Base-by-base conservation (phyloP, 1,284 basidiomycete species). In the Pseudozyma flocculosa region DNA sequence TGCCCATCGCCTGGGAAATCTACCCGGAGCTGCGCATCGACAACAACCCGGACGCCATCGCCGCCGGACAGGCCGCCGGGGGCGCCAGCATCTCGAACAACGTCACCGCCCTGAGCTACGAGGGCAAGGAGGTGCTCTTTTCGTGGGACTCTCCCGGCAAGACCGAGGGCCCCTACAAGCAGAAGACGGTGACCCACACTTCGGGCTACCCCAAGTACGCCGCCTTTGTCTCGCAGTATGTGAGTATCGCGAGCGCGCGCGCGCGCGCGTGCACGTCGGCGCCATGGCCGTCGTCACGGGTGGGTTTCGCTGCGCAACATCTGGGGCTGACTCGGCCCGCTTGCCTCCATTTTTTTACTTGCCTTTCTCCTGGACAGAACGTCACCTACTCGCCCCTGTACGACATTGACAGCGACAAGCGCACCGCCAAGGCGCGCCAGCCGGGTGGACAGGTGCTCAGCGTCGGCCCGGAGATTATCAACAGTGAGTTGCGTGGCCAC, bases 71-170 rank as follows among this genome's bases (percentile, higher is more conserved):
- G 40, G 45, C 43, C 23, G 67, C 66, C 1, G 67, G 67, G 9
- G 69, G 69, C 15, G 56, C 67, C 2, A 43, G 53, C 17, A 62
- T 72, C 44, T 59, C 60, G 29, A 54, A 63, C 68, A 72, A 72
- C 32, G 59, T 68, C 30, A 62, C 68, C 3, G 60, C 68, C 13
- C 46, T 72, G 18, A 56, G 64, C 15, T 38, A 50, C 17, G 54
- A 50, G 24, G 70, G 70, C 11, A 58, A 60, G 39, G 55, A 55
- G 29, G 48, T 63, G 23, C 40, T 24, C 10, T 60, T 72, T 11
- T 40, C 4, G 7, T 72, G 61, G 58, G 70, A 70, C n/a, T 17
- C 46, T 18, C 64, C 64, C 3, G 70, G 68, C 23, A 48, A 61
- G 46, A 53, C 46, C 18, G 48, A 59, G 38, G 68, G 70, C 3